Evolutionary conservation across 1,284 basidiomycete genomes (phyloP).

Genomic region (Stygiomarasmius scandens): DNA sequence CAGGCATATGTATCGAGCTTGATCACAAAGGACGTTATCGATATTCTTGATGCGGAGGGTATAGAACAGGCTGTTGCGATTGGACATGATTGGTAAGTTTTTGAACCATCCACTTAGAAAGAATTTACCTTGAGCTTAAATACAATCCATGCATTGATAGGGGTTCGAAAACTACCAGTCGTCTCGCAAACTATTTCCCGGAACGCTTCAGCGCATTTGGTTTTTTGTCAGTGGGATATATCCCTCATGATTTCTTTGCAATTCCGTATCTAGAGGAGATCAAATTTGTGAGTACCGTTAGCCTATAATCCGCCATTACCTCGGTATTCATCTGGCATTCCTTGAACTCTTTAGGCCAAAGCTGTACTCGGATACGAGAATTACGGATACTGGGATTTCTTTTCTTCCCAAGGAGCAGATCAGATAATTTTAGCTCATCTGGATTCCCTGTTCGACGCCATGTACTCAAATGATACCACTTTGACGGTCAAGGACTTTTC

Average conservation of each 20-base stretch:
- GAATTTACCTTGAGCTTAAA: too few relatives aligned
- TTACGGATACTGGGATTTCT: slow-evolving; percentile 41
- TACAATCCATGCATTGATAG: slow-evolving; percentile 24
- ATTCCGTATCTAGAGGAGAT: slow-evolving; percentile 10
- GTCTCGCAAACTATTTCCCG: slow-evolving; percentile 38
- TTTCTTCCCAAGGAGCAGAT: slow-evolving; percentile 31
- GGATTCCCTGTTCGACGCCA: slow-evolving; percentile 13
- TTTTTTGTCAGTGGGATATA: slow-evolving; percentile 44
- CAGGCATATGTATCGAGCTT: slow-evolving; percentile 40
- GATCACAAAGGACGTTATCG: slow-evolving; percentile 41
- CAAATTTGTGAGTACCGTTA: slow-evolving; percentile 14
- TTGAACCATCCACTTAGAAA: not conserved
- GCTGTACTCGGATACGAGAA: slow-evolving; percentile 29
- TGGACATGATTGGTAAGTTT: slow-evolving; percentile 46
- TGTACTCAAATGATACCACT: slow-evolving; percentile 30
- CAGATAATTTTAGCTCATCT: slow-evolving; percentile 34
- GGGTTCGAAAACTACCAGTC: slow-evolving; percentile 38
- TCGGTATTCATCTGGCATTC: too few relatives aligned
- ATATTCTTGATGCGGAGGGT: slow-evolving; percentile 44
- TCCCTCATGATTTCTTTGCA: slow-evolving; percentile 24
- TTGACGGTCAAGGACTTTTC: slow-evolving; percentile 21
- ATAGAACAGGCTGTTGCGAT: slow-evolving; percentile 38
- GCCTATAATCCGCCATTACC: too few relatives aligned
- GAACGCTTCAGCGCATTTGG: slow-evolving; percentile 45
- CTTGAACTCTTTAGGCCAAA: slow-evolving; percentile 22